A percentile compares a stretch with the other conserved stretches of the same genome.
Evolutionary conservation across 108 stramenopile genomes (phyloP).

Genomic region (Skeletonema menzelii): DNA sequence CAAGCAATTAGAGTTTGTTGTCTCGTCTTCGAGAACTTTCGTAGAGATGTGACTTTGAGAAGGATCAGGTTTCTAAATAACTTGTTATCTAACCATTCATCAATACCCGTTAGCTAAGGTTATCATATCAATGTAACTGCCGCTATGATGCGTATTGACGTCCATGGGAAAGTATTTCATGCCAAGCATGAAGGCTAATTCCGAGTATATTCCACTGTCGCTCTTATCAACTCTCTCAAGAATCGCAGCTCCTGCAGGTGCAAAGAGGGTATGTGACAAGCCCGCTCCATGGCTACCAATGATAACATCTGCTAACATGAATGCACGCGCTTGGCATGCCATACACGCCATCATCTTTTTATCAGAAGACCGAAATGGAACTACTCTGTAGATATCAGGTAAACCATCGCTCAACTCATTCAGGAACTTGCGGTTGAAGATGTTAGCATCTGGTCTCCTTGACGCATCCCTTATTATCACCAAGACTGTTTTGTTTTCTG

Average conservation of each 20-base stretch:
- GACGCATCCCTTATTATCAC: conserved; percentile 8
- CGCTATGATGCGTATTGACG: neutral
- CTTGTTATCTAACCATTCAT: neutral
- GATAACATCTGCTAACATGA: conserved; percentile 2
- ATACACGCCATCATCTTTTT: conserved; percentile 1
- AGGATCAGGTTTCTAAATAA: too few relatives aligned
- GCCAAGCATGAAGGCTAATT: conserved; percentile 1
- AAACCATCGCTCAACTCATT: neutral
- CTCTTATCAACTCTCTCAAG: neutral
- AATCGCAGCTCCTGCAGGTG: neutral
- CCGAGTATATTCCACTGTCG: conserved; percentile 7
- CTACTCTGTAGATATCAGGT: neutral
- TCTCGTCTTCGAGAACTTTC: too few relatives aligned
- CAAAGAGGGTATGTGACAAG: conserved; percentile 6
- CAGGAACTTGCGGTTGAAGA: neutral
- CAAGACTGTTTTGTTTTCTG: conserved; percentile 7
- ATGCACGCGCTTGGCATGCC: neutral
- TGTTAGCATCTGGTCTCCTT: neutral
- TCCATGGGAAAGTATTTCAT: neutral
- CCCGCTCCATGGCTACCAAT: conserved; percentile 9
- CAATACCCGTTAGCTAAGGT: neutral
- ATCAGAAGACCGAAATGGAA: conserved; percentile 5
- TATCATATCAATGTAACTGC: neutral
- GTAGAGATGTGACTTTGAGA: too few relatives aligned
- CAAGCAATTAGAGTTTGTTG: too few relatives aligned